Base-by-base conservation (phyloP, 1,139 yeast species). In the Pneumocystis oryctolagi region DNA sequence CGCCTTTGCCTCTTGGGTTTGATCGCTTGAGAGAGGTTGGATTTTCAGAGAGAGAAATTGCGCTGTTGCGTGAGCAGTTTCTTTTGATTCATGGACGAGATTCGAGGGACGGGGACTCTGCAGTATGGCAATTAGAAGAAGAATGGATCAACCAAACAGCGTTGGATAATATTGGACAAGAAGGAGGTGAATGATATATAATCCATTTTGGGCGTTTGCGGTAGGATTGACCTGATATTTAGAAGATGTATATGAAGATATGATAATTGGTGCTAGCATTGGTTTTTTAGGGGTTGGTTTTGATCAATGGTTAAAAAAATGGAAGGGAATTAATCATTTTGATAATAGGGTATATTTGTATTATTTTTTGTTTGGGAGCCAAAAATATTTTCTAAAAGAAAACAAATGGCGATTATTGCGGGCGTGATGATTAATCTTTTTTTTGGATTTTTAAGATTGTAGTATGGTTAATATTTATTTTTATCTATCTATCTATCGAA, bases 1-100 rank as follows among this genome's bases (percentile, higher is more conserved):
- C 42, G 66, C 31, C 55, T 1, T 47, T 47, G 12, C 68, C 63
- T 64, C 64, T 65, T 28, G 65, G 68, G 1, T 65, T 65, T 30
- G 68, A 65, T 59, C 61, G 68, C 14, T 47, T 65, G 16, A 58
- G 65, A n/a, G 59, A 56, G 5, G 67, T 66, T 12, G 67, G 67
- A 28, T 47, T 63, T 14, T 59, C 65, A 3, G 66, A 64, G 2
- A 35, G 60, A 31, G 64, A 64, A 25, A 37, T 64, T 34, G 60
- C 60, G 18, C 34, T 39, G 16, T 58, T 62, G 32, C 62, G 65
- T 5, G 18, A 20, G 20, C 64, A 63, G 25, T 64, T 63, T 42
- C 31, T 58, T 20, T 58, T n/a, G 60, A 57, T 32, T 55, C 65
- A 60, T 37, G 62, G 62, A n/a, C 18, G 55, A 56, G 32, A 18